Evolutionary conservation across 495 filamentous ascomycete genomes (phyloP), one percentile per base, ranked within the genome.

Genomic region (Bacidia gigantensis): DNA sequence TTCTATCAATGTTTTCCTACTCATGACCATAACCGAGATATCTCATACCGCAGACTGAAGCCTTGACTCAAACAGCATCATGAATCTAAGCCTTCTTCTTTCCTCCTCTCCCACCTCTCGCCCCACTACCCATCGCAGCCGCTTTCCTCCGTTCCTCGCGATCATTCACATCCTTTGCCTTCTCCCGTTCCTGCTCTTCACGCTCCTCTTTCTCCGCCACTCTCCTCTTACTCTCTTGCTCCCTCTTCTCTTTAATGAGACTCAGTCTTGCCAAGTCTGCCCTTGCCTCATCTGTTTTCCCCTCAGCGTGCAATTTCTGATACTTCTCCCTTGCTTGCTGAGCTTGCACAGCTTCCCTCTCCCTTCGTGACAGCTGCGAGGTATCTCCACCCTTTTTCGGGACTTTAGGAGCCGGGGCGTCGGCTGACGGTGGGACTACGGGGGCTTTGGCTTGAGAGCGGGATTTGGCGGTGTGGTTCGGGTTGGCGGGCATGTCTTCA

Each of bases 261-360:
- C 71, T 77, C 62, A 98, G 64, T 49, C 92, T 72, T 47, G 86
- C 92, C 61, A 97, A 59, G 72, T 98, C 92, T n/a, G 87, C 81
- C 58, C 83, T 84, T 20, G 90, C 92, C 72, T 97, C 87, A 50
- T 98, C 93, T 38, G 92, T 96, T 77, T 96, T 96, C 51, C 92
- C 92, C 59, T 87, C 87, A 52, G 87, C 87, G 60, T 98, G 92
- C 58, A 97, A 64, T 74, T 96, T 95, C 75, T 83, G 76, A 62
- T 95, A 97, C 50, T 82, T 75, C 73, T 95, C 89, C 62, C 87
- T 86, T 9, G 87, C 87, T 65, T 87, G 84, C 57, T 84, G 81
- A 0, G 89, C 89, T 70, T 95, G 81, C 23, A 93, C 56, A 0
- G 92, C 87, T 70, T 97, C 92, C 14, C 89, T 75, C 77, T 97